Base-by-base conservation (phyloP, 768 basidiomycete genomes). In the Collybia nuda region DNA sequence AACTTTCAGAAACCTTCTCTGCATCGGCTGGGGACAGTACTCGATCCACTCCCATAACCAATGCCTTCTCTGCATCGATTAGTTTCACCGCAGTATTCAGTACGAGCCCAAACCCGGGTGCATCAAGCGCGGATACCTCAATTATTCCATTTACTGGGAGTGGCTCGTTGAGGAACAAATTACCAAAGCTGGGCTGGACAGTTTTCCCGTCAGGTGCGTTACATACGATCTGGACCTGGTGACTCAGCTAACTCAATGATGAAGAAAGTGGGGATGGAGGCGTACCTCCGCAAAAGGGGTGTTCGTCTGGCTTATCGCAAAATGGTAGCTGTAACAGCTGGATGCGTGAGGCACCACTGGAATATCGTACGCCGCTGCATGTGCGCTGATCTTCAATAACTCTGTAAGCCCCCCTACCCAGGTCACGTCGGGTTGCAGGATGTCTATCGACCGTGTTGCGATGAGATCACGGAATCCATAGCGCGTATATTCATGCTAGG, bases 271-370 rank as follows among this genome's bases (percentile, higher is more conserved):
- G 7, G 8, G 2, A 23, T 21, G 44, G 14, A 2, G n/a, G 19
- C 23, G 17, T 6, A 48, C 52, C 52, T 53, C 51, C 21, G 51
- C 51, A 41, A 52, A 52, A 19, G 51, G 51, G 29, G 52, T 48
- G 40, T 64, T 65, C 3, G 58, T 59, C 60, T 77, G 75, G 14
- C 67, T 65, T 58, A 75, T 69, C 57, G 74, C 73, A 32, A 74
- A 74, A 52, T 74, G 71, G 64, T 75, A 75, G 40, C 68, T 73
- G 64, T 78, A 78, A 21, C 73, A 72, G 9, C 77, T 75, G 11
- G 69, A 71, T 26, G 75, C 77, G 57, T 77, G 75, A 6, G 75
- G 75, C 15, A 76, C 72, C 40, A 77, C 72, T 21, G 74, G 74
- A 40, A 77, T 73, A 56, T 78, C 75, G 56, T 78, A 75, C 12